phyloP scores from a whole-genome alignment of 352 stramenopile species.

The Globisporangium splendens region DNA sequence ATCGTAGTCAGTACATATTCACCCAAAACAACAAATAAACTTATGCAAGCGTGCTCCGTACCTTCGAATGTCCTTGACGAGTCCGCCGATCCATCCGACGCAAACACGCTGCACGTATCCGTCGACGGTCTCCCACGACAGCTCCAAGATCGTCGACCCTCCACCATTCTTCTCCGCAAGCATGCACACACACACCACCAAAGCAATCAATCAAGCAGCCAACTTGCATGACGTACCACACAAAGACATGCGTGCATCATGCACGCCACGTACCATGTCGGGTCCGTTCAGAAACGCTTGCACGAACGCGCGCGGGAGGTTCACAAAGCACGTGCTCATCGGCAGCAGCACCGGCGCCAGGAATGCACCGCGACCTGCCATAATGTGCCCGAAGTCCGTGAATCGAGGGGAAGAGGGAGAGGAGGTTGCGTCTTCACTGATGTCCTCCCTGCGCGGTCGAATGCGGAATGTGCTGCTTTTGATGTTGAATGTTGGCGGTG shows the following conservation, averaged over 20 bases:
- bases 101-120: conserved; percentile 75
- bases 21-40: not conserved
- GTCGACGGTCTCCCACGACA: conserved; percentile 79
- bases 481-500: not conserved
- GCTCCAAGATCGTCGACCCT: conserved; percentile 61
- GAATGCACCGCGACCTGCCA: conserved; percentile 50
- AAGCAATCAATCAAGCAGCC: not conserved
- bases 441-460: too few relatives aligned
- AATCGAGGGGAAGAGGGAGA: too few relatives aligned
- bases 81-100: conserved; percentile 61
- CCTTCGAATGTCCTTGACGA: conserved; percentile 61
- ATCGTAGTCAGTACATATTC: not conserved
- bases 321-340: conserved; percentile 68
- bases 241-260: not conserved
- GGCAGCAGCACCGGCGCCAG: conserved; percentile 60
- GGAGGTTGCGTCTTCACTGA: too few relatives aligned
- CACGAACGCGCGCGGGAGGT: conserved; percentile 62
- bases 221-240: not conserved
- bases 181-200: not conserved
- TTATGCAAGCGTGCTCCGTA: conserved; percentile 12
- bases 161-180: conserved; percentile 20
- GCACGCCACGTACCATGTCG: conserved; percentile 24
- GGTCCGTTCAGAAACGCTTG: conserved; percentile 46
- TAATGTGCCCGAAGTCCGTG: too few relatives aligned
- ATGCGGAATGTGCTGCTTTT: not conserved